Evolutionary conservation across 495 filamentous ascomycete genomes (phyloP), one percentile per base, ranked within the genome.

Genomic region (Xylaria palmicola): DNA sequence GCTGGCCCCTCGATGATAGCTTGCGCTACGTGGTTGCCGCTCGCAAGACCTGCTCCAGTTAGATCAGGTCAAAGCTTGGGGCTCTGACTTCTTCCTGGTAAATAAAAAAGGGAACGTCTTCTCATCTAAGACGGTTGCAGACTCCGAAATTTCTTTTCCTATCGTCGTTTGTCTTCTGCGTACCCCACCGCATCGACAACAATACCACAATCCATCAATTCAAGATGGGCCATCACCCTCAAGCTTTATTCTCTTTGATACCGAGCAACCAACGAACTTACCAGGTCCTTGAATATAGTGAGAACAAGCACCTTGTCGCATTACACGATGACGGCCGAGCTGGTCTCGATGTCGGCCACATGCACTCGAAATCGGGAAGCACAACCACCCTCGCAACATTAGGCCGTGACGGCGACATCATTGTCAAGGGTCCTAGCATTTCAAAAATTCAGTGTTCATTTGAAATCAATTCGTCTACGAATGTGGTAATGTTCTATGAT

Each of bases 341-440:
- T 8, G 63, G 36, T 12, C 45, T 65, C 17, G 59, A 65, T 13
- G 17, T 65, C 24, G 59, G 59, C 39, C 50, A 62, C 8, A 30
- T 48, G n/a, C 34, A 6, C 32, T 62, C 59, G 1, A 26, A 12
- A 1, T 52, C 59, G 20, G 41, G 32, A 5, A 34, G 52, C 52
- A 34, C 20, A 8, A 37, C 6, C 4, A 51, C 48, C 6, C 60
- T 65, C 17, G 57, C 52, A 5, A 62, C 30, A 34, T 9, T 65
- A 19, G 63, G 63, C 27, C 59, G 59, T 17, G 17, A 54, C 22
- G 41, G n/a, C 17, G 59, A 65, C 53, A 51, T 65, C 3, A 36
- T 65, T 17, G 48, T 65, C 49, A 15, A n/a, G 12, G 40, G 50
- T 15, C 4, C 9, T 1, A 52, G 8, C 26, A 56, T 65, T n/a